Evolutionary conservation across 176 grass and related monocot genomes (phyloP).

Genomic region (Dendrocalamus sinicus): DNA sequence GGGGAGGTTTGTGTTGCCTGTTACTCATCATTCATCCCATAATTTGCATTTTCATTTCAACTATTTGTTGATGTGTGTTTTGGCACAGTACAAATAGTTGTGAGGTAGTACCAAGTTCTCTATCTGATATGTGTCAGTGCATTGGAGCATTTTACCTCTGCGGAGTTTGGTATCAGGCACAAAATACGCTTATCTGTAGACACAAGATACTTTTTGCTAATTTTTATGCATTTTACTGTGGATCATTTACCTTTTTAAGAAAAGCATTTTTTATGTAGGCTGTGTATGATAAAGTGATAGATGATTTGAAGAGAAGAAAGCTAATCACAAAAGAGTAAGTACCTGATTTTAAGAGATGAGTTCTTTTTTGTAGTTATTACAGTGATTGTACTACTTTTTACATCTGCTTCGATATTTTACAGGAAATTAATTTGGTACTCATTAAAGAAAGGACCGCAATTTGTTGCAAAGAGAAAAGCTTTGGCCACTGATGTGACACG

Average conservation of each 20-base stretch:
- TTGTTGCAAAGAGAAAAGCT: conserved; percentile 81
- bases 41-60: not conserved
- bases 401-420: conserved; percentile 36
- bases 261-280: conserved; percentile 52
- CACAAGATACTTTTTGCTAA: not conserved
- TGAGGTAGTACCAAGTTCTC: not conserved
- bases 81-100: not conserved
- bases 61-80: not conserved
- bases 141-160: conserved; percentile 3
- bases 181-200: not conserved
- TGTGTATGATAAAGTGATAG: conserved; percentile 51
- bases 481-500: conserved; percentile 87
- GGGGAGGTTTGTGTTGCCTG: conserved; percentile 65
- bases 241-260: conserved; percentile 7
- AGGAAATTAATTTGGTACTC: conserved; percentile 82
- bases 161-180: not conserved
- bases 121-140: not conserved
- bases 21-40: not conserved
- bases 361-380: conserved; percentile 30
- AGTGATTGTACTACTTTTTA: conserved; percentile 17
- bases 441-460: conserved; percentile 88
- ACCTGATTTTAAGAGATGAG: not conserved
- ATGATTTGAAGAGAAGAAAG: conserved; percentile 82
- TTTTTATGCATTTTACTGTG: not conserved
- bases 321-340: conserved; percentile 84